phyloP scores from a whole-genome alignment of 2,329 filamentous ascomycete genomes.

The Pyrenophora teres region DNA sequence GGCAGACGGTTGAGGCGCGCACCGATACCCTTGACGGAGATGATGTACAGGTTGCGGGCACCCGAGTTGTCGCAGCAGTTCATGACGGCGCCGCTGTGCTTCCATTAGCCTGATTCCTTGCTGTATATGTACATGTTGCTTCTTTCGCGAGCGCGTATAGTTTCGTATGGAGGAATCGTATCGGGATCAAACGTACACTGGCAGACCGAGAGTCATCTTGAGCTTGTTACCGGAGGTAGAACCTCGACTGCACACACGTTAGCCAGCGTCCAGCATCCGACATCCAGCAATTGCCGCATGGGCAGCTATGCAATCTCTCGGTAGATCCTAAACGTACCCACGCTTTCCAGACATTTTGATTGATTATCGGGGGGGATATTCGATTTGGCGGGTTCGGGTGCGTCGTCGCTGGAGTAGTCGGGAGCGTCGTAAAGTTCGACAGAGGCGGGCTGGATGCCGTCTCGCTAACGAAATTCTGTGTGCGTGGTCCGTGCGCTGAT shows the following conservation, averaged over 20 bases:
- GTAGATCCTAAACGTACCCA: conserved; percentile 12
- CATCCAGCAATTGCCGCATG: background rate
- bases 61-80: conserved; percentile 99
- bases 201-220: conserved; percentile 99
- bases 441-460: conserved; percentile 6
- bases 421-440: conserved; percentile 14
- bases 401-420: conserved; percentile 21
- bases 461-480: conserved; percentile 12
- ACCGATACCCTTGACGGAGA: conserved; percentile 98
- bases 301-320: background rate
- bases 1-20: conserved; percentile 96
- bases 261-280: conserved; percentile 19
- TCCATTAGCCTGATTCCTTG: conserved; percentile 36
- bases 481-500: conserved; percentile 6
- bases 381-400: conserved; percentile 19
- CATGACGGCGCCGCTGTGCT: conserved; percentile 91
- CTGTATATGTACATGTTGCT: conserved; percentile 4
- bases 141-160: conserved; percentile 5
- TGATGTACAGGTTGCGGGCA: conserved; percentile 99
- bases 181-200: conserved; percentile 75
- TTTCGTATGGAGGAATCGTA: conserved; percentile 19
- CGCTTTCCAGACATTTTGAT: conserved; percentile 22
- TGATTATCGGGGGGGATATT: conserved; percentile 18
- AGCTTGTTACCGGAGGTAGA: conserved; percentile 99
- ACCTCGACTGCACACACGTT: conserved; percentile 62